phyloP scores from a whole-genome alignment of 352 stramenopile species.

The Globisporangium sylvaticum region DNA sequence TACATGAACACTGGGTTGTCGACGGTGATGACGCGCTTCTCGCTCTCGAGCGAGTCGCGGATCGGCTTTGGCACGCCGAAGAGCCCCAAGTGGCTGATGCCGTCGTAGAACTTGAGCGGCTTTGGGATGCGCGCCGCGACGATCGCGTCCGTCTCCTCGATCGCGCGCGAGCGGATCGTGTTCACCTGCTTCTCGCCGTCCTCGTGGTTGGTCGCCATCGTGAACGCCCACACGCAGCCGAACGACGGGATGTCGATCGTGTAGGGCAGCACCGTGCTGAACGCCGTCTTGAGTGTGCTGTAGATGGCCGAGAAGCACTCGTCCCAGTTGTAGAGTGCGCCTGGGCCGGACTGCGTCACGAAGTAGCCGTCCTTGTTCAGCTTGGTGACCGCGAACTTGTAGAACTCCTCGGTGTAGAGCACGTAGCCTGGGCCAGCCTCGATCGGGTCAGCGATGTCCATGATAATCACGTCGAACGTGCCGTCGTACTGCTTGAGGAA shows the following conservation, averaged over 20 bases:
- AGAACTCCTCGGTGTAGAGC: constrained; percentile 88
- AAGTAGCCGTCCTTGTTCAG: constrained; percentile 88
- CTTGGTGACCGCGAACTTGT: constrained; percentile 85
- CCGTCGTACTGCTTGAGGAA: constrained; percentile 85
- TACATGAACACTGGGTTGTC: constrained; percentile 97
- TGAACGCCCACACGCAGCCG: constrained; percentile 93
- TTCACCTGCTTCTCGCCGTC: constrained; percentile 42
- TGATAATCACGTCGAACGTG: constrained; percentile 93
- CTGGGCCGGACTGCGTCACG: constrained; percentile 92
- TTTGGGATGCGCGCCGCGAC: constrained; percentile 56
- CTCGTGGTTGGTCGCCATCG: constrained; percentile 86
- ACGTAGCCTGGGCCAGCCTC: constrained; percentile 92
- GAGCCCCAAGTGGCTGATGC: constrained; percentile 84
- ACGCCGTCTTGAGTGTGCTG: constrained; percentile 89
- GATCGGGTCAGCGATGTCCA: constrained; percentile 94
- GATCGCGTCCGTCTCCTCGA: constrained; percentile 61
- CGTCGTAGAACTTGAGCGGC: constrained; percentile 91
- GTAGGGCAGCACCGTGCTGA: constrained; percentile 92
- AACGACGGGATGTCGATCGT: constrained; percentile 92
- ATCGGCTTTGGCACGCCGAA: constrained; percentile 92
- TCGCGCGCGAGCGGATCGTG: constrained; percentile 46
- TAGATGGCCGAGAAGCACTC: constrained; percentile 94
- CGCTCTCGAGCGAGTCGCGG: constrained; percentile 76
- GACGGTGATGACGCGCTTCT: constrained; percentile 93
- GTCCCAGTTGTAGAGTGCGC: constrained; percentile 85